Evolutionary conservation across 2,329 filamentous ascomycete genomes (phyloP), one percentile per base, ranked within the genome.

Genomic region (Penicillium sp.): DNA sequence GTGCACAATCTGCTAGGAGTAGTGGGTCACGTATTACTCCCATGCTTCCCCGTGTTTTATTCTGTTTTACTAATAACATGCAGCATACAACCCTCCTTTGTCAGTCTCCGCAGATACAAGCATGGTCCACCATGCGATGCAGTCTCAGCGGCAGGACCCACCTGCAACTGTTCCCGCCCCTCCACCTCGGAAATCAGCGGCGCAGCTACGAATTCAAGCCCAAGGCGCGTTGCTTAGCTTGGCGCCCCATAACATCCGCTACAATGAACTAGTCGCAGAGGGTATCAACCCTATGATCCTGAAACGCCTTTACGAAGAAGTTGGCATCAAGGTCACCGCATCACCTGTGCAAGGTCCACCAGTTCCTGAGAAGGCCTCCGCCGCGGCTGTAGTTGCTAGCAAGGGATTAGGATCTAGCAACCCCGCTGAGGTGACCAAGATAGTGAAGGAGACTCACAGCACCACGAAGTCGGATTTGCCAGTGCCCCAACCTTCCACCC

Each of bases 191-290:
- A 65, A 69, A 53, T 71, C 76, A 7, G 65, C 68, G 10, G 61
- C 69, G 15, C 77, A 79, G 57, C 65, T 79, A 53, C 74, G 75
- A 48, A 66, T 75, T 23, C 73, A 77, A 56, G 89, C 89, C 0
- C 83, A 86, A 67, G 83, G 84, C 25, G 87, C 89, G 4, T 85
- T 93, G 39, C 73, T 90, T 31, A 82, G 84, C 38, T 77, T 93
- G 3, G 71, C 73, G 13, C 75, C 77, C 39, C 78, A 90, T 58
- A 89, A 90, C 49, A 85, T 96, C 57, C 85, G 85, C 21, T 96
- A 88, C 68, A 82, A 88, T 54, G 83, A 90, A 59, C 87, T 93
- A 56, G 78, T 93, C 13, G 81, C 86, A 12, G 89, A 93, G 71
- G 89, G 90, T 0, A 81, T 93, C 42, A 83, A 92, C 64, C 79